Evolutionary conservation across 495 filamentous ascomycete species (phyloP).

Genomic region (Penicillium mononematosum): DNA sequence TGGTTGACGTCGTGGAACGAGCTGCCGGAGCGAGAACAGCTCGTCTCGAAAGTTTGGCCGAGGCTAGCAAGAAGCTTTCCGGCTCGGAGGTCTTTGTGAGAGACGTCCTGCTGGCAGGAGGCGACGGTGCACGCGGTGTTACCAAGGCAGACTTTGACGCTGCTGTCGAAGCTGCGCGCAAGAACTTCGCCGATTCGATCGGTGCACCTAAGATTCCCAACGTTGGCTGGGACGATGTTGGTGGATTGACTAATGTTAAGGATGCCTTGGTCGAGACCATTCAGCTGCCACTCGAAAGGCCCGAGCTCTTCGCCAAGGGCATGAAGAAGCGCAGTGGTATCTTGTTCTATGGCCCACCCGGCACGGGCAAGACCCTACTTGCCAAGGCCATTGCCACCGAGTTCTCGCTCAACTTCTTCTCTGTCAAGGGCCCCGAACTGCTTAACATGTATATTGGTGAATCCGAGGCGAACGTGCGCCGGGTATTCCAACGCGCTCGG

Average conservation of each 20-base stretch:
- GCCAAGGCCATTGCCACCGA: conserved; percentile 98
- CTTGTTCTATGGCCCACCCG: conserved; percentile 94
- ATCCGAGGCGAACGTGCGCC: conserved; percentile 93
- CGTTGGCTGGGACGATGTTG: conserved; percentile 94
- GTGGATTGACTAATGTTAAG: conserved; percentile 90
- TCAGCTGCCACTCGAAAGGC: conserved; percentile 85
- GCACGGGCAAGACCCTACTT: conserved; percentile 93
- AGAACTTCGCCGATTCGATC: conserved; percentile 96
- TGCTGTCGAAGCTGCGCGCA: conserved; percentile 89
- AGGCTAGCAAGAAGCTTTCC: conserved; percentile 36
- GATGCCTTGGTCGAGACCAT: conserved; percentile 96
- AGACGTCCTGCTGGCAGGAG: conserved; percentile 89
- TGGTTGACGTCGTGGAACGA: conserved; percentile 91
- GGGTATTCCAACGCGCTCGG: conserved; percentile 91
- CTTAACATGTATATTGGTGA: conserved; percentile 99
- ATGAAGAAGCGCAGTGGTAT: conserved; percentile 99
- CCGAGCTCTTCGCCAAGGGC: conserved; percentile 93
- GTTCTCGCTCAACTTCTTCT: conserved; percentile 98
- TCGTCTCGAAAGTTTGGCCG: conserved; percentile 69
- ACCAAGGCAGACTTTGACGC: conserved; percentile 85
- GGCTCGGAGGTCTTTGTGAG: conserved; percentile 58
- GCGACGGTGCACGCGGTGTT: conserved; percentile 69
- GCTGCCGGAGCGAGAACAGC: conserved; percentile 71
- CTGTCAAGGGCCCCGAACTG: conserved; percentile 93
- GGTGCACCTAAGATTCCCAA: conserved; percentile 98